phyloP scores from a whole-genome alignment of 2,329 filamentous ascomycete genomes.

The Cladosporium cucumerinum region DNA sequence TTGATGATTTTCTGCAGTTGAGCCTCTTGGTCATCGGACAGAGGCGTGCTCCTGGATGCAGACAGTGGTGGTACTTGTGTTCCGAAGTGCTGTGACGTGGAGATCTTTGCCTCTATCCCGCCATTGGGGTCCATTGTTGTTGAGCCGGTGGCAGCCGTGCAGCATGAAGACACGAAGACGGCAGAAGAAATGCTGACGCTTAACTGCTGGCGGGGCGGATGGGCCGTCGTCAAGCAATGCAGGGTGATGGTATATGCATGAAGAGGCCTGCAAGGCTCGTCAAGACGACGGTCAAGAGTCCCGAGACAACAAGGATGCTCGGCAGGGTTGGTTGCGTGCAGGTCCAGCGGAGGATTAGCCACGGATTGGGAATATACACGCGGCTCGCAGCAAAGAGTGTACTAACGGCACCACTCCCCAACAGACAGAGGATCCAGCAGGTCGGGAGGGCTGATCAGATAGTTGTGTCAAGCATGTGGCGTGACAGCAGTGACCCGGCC shows the following conservation, averaged over 20 bases:
- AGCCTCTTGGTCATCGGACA: conserved; percentile 19
- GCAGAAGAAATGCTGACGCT: background rate
- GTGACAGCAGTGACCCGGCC: too few species aligned
- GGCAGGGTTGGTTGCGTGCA: background rate
- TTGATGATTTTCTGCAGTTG: conserved; percentile 38
- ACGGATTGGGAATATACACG: background rate
- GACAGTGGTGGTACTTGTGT: conserved; percentile 21
- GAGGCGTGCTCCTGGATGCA: conserved; percentile 22
- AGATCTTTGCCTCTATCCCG: background rate
- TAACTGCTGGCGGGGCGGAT: background rate
- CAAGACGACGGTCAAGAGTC: too few species aligned
- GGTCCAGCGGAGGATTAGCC: background rate
- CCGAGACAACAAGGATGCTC: too few species aligned
- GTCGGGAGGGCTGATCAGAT: too few species aligned
- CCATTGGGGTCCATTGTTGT: background rate
- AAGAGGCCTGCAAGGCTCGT: too few species aligned
- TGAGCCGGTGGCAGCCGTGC: background rate
- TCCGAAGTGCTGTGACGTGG: background rate
- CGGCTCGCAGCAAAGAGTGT: background rate
- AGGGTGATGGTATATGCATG: background rate
- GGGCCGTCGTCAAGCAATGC: background rate
- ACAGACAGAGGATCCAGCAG: background rate
- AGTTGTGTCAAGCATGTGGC: too few species aligned
- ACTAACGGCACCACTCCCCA: background rate
- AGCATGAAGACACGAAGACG: background rate